These are phyloP conservation scores for Trichoderma sp. DNA, from an alignment of 2,329 filamentous ascomycete genomes.

Conservation along the genomic window DNA sequence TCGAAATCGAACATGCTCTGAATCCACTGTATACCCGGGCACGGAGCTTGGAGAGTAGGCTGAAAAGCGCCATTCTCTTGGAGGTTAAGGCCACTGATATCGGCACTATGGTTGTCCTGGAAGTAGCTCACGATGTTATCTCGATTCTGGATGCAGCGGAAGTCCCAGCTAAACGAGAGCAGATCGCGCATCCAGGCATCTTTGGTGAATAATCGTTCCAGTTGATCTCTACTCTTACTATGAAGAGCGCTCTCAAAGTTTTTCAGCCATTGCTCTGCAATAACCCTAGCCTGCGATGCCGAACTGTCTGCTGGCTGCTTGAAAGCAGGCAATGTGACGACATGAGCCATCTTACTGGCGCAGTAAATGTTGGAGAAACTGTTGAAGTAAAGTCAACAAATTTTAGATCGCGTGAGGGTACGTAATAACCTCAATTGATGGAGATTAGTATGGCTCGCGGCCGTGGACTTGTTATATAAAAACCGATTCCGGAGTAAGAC, in stretches of 20 bases:
- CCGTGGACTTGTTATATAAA: not conserved
- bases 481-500: not conserved
- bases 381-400: not conserved
- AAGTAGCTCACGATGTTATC: slow-evolving; percentile 1
- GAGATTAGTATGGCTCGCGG: not conserved
- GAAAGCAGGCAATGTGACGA: slow-evolving; percentile 5
- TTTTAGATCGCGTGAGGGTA: not conserved
- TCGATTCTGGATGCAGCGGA: slow-evolving; percentile 47
- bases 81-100: not conserved
- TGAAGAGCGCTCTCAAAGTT: not conserved
- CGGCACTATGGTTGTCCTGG: not conserved
- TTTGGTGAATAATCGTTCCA: slow-evolving; percentile 37
- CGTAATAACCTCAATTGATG: not conserved
- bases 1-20: slow-evolving; percentile 50
- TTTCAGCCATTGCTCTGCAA: slow-evolving; percentile 7
- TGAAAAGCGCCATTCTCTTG: not conserved
- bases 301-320: slow-evolving; percentile 12
- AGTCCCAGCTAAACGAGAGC: slow-evolving; percentile 56
- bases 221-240: not conserved
- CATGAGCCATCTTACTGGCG: not conserved
- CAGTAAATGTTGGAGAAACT: not conserved
- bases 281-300: not conserved
- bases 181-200: slow-evolving; percentile 60
- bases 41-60: not conserved
- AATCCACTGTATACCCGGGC: slow-evolving; percentile 40